Base-by-base conservation (phyloP, 2,329 filamentous ascomycete species). In the Trichoderma gracile region DNA sequence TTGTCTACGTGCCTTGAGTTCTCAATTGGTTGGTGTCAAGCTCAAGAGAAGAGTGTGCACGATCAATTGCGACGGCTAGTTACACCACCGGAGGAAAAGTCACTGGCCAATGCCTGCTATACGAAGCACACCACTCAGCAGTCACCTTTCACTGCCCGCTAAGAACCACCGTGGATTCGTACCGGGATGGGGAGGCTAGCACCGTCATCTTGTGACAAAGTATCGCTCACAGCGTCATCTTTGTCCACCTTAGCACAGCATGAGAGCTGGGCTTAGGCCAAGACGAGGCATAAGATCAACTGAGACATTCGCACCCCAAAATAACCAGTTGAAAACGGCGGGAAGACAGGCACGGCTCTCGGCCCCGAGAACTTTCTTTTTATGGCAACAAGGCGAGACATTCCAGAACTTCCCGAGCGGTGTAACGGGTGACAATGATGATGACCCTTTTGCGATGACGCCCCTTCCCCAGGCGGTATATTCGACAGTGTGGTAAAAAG, bases 381-480 rank as follows among this genome's bases (percentile, higher is more conserved):
- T 42, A n/a, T 55, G 52, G 33, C 33, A 55, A 43, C 52, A 55
- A 14, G 52, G 33, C 33, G 21, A 55, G 52, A 55, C 52, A 55
- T 55, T 55, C 52, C 43, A 42, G 52, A 55, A 55, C 21, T 55
- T 23, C 52, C 33, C 21, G 19, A 7, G 21, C 33, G 21, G 21
- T 55, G 14, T 17, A 21, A 42, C 52, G 21, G 6, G 19, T 42
- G 52, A 55, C 52, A 42, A 15, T 9, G 38, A 55, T 55, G 52
- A 55, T 38, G 23, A 27, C 21, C 19, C 17, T 3, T n/a, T 45
- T 17, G 3, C 42, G 33, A 42, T 40, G 19, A 38, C 50, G 40
- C 14, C 21, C 14, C 33, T n/a, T 15, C 45, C 21, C 8, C n/a
- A 50, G 12, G 6, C 33, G 33, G 33, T 38, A 14, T n/a, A 38